A percentile compares a stretch with the other conserved stretches of the same genome.
Conservation (phyloP, 352 stramenopile genomes). For the Pythium rhizo-oryzae region DNA sequence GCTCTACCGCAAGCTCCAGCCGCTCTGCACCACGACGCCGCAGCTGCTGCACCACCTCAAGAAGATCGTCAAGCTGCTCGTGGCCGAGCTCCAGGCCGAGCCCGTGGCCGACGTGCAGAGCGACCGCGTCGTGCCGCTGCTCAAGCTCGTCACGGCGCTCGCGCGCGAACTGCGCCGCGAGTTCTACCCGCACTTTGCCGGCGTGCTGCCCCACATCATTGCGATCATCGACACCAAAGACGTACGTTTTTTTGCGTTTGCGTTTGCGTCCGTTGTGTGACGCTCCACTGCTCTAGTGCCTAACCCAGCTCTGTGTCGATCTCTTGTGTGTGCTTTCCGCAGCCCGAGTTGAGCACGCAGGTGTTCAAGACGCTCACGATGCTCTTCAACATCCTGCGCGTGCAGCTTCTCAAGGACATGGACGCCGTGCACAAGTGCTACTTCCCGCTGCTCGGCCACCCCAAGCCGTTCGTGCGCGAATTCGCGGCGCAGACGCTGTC, state of each 20-base stretch:
- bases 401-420: constrained; percentile 88
- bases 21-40: constrained; percentile 78
- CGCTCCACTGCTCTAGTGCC: not conserved
- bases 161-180: constrained; percentile 83
- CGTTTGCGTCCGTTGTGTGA: too few relatives aligned
- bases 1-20: constrained; percentile 69
- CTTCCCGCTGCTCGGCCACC: constrained; percentile 86
- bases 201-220: constrained; percentile 63
- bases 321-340: not conserved
- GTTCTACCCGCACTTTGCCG: constrained; percentile 85
- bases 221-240: constrained; percentile 86
- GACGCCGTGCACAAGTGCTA: constrained; percentile 91
- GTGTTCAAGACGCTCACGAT: constrained; percentile 92
- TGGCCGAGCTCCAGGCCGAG: constrained; percentile 57
- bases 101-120: constrained; percentile 62
- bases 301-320: not conserved
- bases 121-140: constrained; percentile 68
- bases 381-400: constrained; percentile 87
- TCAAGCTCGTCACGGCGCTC: constrained; percentile 84
- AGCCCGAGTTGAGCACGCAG: constrained; percentile 88
- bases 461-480: constrained; percentile 85
- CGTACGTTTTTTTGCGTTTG: constrained; percentile 51
- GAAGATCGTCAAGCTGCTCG: constrained; percentile 69
- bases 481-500: constrained; percentile 90
- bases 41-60: constrained; percentile 82